phyloP scores from a whole-genome alignment of 768 basidiomycete genomes.

The Amylocystis lapponica region DNA sequence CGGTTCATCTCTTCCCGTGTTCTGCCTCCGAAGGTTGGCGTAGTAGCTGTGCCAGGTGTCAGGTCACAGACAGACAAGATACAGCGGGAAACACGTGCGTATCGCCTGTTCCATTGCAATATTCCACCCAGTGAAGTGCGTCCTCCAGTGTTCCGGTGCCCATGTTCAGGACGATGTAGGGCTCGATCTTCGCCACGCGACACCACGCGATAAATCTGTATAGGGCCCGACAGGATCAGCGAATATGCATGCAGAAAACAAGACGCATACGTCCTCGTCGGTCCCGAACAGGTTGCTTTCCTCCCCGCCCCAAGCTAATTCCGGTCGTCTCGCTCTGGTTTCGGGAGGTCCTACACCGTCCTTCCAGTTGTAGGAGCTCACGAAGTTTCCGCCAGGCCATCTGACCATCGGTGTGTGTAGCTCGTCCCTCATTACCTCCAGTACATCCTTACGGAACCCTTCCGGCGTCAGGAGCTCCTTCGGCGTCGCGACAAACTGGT shows the following conservation, averaged over 20 bases:
- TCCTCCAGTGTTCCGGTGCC: slow-evolving; percentile 58
- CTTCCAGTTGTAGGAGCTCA: slow-evolving; percentile 24
- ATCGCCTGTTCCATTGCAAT: slow-evolving; percentile 47
- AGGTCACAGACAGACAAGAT: background rate
- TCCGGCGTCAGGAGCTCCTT: slow-evolving; percentile 14
- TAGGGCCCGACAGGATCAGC: background rate
- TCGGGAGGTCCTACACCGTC: slow-evolving; percentile 52
- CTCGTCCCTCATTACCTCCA: slow-evolving; percentile 17
- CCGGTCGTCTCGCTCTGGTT: slow-evolving; percentile 45
- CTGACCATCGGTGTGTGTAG: slow-evolving; percentile 15
- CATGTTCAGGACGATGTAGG: slow-evolving; percentile 59
- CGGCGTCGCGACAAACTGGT: slow-evolving; percentile 16
- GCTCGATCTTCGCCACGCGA: slow-evolving; percentile 44
- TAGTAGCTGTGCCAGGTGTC: slow-evolving; percentile 28
- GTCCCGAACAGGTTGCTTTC: slow-evolving; percentile 62
- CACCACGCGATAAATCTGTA: slow-evolving; percentile 52
- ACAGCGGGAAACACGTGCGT: slow-evolving; percentile 15
- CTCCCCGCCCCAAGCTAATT: slow-evolving; percentile 55
- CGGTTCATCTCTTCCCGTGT: slow-evolving; percentile 47
- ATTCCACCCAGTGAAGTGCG: slow-evolving; percentile 56
- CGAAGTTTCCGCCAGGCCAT: slow-evolving; percentile 21
- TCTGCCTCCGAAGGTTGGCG: slow-evolving; percentile 52
- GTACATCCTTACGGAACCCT: slow-evolving; percentile 20
- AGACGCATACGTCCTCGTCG: slow-evolving; percentile 26
- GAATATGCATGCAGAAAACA: too few species aligned